Evolutionary conservation across 441 rosid genomes (phyloP).

Genomic region (Pelargonium myrrhifolium): DNA sequence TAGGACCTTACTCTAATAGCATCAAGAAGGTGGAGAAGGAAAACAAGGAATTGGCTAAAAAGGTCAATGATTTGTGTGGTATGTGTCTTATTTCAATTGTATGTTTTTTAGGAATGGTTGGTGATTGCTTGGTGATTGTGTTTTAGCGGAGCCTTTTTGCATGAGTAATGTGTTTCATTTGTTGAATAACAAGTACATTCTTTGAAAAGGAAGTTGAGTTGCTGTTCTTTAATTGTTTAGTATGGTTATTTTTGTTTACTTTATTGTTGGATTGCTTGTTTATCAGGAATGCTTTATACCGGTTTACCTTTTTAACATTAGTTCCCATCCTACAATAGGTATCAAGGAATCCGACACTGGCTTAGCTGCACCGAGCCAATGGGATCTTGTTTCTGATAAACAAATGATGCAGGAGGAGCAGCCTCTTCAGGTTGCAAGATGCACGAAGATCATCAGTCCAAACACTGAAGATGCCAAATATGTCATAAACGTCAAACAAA

Average conservation of each 20-base stretch:
- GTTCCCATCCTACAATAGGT: slow-evolving; percentile 33
- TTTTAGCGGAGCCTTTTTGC: background rate
- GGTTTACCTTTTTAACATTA: background rate
- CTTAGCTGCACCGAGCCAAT: slow-evolving; percentile 94
- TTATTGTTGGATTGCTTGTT: background rate
- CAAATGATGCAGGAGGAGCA: slow-evolving; percentile 99
- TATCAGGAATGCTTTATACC: background rate
- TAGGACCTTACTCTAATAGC: slow-evolving; percentile 80
- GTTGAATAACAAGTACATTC: background rate
- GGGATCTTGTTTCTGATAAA: slow-evolving; percentile 98
- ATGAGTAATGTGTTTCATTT: background rate
- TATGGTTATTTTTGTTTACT: no score
- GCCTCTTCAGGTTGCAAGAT: slow-evolving; percentile 95
- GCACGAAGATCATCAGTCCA: slow-evolving; percentile 89
- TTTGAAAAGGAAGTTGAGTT: background rate
- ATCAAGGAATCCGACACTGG: slow-evolving; percentile 98
- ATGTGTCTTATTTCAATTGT: slow-evolving; percentile 12
- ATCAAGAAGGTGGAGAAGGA: slow-evolving; percentile 89
- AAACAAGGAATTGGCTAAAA: slow-evolving; percentile 85
- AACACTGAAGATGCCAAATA: slow-evolving; percentile 94
- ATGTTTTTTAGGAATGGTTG: no score
- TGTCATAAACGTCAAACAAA: slow-evolving; percentile 92
- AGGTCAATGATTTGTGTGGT: slow-evolving; percentile 85
- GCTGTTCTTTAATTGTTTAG: background rate
- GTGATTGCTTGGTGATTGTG: background rate